These are phyloP conservation scores for Malassezia slooffiae DNA, from an alignment of 1,284 basidiomycete genomes.

Conservation along the genomic window DNA sequence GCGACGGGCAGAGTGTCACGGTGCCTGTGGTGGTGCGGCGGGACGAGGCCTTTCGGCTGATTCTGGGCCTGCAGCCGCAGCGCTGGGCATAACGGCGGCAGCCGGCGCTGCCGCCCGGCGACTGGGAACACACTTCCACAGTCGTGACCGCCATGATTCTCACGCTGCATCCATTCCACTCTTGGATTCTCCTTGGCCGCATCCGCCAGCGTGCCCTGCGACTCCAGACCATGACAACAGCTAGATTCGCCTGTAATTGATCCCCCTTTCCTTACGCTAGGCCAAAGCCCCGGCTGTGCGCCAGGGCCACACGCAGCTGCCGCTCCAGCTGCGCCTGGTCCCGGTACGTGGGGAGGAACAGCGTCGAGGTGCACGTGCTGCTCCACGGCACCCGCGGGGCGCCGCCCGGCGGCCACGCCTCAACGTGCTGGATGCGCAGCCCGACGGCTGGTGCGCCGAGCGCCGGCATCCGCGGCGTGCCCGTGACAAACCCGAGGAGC, in stretches of 20 bases:
- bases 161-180: no score
- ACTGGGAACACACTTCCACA: not conserved
- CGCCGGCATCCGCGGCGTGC: constrained; percentile 24
- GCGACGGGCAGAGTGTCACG: not conserved
- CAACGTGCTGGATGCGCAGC: constrained; percentile 25
- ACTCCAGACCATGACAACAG: not conserved
- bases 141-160: not conserved
- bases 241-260: not conserved
- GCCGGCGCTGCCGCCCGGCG: not conserved
- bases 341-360: constrained; percentile 26
- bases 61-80: constrained; percentile 5
- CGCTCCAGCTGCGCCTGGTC: constrained; percentile 8
- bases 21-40: constrained; percentile 8
- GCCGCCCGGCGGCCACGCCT: not conserved
- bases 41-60: constrained; percentile 9
- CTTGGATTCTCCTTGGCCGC: no score
- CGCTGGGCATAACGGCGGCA: constrained; percentile 4
- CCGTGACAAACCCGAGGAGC: constrained; percentile 32
- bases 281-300: constrained; percentile 29
- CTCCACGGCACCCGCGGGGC: constrained; percentile 28
- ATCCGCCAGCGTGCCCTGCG: no score
- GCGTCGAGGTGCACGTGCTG: constrained; percentile 29
- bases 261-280: constrained; percentile 8
- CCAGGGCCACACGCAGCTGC: constrained; percentile 23
- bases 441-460: constrained; percentile 21